These are phyloP conservation scores for Cyclotella sp. DNA, from an alignment of 108 stramenopile species.

Conservation along the genomic window DNA sequence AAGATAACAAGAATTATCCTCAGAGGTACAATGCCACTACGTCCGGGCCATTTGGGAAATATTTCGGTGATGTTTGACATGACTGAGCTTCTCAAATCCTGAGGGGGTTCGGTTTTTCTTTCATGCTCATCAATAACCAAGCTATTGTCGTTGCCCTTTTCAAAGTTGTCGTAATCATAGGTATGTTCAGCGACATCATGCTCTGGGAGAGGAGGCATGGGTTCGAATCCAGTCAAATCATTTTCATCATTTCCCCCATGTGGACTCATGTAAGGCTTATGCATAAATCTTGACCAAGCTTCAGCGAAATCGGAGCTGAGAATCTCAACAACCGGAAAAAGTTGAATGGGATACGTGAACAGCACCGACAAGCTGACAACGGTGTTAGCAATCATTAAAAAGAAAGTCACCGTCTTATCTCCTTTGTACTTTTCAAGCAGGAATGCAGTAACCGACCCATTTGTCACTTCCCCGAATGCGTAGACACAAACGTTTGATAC, in stretches of 20 bases:
- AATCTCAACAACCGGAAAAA: slow-evolving; percentile 73
- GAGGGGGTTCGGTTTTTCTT: background rate
- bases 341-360: slow-evolving; percentile 71
- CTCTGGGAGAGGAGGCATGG: slow-evolving; percentile 60
- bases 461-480: slow-evolving; percentile 70
- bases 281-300: background rate
- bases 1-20: slow-evolving; percentile 57
- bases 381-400: slow-evolving; percentile 62
- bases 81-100: slow-evolving; percentile 22
- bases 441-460: slow-evolving; percentile 79
- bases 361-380: slow-evolving; percentile 64
- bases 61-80: slow-evolving; percentile 41
- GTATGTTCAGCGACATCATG: slow-evolving; percentile 44
- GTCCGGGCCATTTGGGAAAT: slow-evolving; percentile 33
- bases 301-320: slow-evolving; percentile 38
- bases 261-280: background rate
- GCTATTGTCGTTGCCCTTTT: slow-evolving; percentile 10
- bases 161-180: slow-evolving; percentile 14
- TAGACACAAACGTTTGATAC: slow-evolving; percentile 60
- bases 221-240: slow-evolving; percentile 59
- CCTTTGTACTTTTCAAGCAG: slow-evolving; percentile 48
- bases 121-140: background rate
- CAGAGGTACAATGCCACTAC: slow-evolving; percentile 54
- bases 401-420: slow-evolving; percentile 14
- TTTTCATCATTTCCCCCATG: slow-evolving; percentile 33